These are phyloP conservation scores for Filobasidium wieringae DNA, from an alignment of 768 basidiomycete species.

Conservation along the genomic window DNA sequence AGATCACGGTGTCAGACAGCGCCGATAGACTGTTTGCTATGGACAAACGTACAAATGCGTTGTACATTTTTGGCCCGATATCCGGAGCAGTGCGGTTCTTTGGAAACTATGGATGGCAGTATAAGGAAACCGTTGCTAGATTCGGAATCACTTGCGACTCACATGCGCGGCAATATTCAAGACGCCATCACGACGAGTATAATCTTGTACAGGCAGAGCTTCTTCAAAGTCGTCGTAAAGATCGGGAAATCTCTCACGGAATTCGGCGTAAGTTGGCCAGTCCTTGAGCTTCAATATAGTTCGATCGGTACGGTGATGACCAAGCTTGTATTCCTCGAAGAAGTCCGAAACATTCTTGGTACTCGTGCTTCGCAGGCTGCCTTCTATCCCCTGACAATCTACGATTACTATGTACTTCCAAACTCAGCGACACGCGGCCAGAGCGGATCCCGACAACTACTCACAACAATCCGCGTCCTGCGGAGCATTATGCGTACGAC, in stretches of 20 bases:
- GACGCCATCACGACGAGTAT: slow-evolving; percentile 79
- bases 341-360: slow-evolving; percentile 50
- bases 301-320: slow-evolving; percentile 43
- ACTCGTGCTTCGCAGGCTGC: slow-evolving; percentile 49
- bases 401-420: slow-evolving; percentile 50
- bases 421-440: neutral
- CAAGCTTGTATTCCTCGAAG: slow-evolving; percentile 64
- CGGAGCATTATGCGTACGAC: slow-evolving; percentile 36
- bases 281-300: slow-evolving; percentile 74
- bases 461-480: slow-evolving; percentile 26
- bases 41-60: slow-evolving; percentile 55
- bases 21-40: neutral
- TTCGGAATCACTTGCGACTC: slow-evolving; percentile 44
- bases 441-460: neutral
- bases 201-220: slow-evolving; percentile 76
- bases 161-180: slow-evolving; percentile 84
- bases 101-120: slow-evolving; percentile 12
- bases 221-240: slow-evolving; percentile 73
- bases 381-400: slow-evolving; percentile 62
- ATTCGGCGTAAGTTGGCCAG: slow-evolving; percentile 83
- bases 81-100: slow-evolving; percentile 21
- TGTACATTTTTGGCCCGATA: slow-evolving; percentile 85
- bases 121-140: slow-evolving; percentile 51
- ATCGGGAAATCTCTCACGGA: slow-evolving; percentile 69
- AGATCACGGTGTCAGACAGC: neutral